Conservation (phyloP, 495 filamentous ascomycete genomes). For the Penicillium cosmopolitanum region DNA sequence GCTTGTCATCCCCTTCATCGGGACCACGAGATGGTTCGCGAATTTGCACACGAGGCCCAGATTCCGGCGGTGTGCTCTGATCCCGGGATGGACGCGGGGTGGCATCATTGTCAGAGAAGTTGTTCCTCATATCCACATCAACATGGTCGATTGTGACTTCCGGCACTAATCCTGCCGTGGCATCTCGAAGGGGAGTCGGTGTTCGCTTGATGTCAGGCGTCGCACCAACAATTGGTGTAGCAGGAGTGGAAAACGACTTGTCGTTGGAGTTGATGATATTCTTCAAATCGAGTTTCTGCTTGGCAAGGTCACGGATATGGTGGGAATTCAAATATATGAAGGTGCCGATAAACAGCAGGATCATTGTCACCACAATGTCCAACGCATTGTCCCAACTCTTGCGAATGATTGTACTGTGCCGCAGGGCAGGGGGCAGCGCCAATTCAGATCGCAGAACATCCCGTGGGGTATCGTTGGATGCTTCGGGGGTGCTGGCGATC, state of each 20-base stretch:
- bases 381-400: conserved; percentile 56
- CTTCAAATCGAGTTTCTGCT: conserved; percentile 57
- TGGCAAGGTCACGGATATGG: conserved; percentile 50
- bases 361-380: conserved; percentile 53
- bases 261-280: conserved; percentile 53
- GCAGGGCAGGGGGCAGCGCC: conserved; percentile 48
- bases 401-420: conserved; percentile 56
- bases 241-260: conserved; percentile 47
- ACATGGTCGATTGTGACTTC: conserved; percentile 43
- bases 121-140: conserved; percentile 34
- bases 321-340: conserved; percentile 57
- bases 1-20: conserved; percentile 45
- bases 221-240: conserved; percentile 41
- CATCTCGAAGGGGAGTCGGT: conserved; percentile 22
- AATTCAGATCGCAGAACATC: conserved; percentile 45
- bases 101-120: conserved; percentile 25
- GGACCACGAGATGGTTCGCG: conserved; percentile 46
- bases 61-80: conserved; percentile 21
- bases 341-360: conserved; percentile 47
- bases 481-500: conserved; percentile 34
- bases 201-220: conserved; percentile 34
- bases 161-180: conserved; percentile 16
- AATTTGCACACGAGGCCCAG: conserved; percentile 44
- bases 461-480: conserved; percentile 47
- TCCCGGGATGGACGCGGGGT: conserved; percentile 34